These are phyloP conservation scores for Trebouxia gelatinosa DNA, from an alignment of 163 green algal genomes.

Conservation along the genomic window DNA sequence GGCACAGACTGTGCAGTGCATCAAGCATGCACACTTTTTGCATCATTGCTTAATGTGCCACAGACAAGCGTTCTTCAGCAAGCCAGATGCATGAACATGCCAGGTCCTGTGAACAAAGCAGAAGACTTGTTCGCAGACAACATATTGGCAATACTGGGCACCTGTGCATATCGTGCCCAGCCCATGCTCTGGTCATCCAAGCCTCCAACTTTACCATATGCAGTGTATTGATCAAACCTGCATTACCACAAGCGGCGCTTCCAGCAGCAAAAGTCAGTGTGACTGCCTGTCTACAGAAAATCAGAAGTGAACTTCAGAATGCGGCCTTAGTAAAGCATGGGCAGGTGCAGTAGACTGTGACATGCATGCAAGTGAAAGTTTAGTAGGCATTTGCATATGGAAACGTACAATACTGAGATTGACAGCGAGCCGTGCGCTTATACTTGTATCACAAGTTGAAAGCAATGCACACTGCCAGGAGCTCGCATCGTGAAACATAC, in stretches of 20 bases:
- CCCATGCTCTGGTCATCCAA: constrained; percentile 85
- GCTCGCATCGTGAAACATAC: too few relatives aligned
- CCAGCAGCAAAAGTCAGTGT: too few relatives aligned
- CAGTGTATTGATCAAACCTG: constrained; percentile 68
- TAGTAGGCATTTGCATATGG: too few relatives aligned
- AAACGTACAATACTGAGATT: background rate
- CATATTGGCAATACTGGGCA: background rate
- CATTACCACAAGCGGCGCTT: too few relatives aligned
- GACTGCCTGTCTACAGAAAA: too few relatives aligned
- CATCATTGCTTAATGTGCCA: background rate
- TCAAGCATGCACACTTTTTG: too few relatives aligned
- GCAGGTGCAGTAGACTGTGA: background rate
- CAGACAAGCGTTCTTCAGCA: background rate
- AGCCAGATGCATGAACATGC: background rate
- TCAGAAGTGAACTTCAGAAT: too few relatives aligned
- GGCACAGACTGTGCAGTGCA: too few relatives aligned
- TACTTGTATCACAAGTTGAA: background rate
- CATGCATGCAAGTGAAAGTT: background rate
- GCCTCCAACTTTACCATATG: constrained; percentile 79
- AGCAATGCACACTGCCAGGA: too few relatives aligned
- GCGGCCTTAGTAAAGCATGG: too few relatives aligned
- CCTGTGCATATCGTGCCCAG: constrained; percentile 75
- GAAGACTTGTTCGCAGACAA: background rate
- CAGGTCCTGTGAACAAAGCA: background rate
- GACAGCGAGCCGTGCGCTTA: background rate